Evolutionary conservation across 2,329 filamentous ascomycete genomes (phyloP).

Genomic region (Trichoderma sp.): DNA sequence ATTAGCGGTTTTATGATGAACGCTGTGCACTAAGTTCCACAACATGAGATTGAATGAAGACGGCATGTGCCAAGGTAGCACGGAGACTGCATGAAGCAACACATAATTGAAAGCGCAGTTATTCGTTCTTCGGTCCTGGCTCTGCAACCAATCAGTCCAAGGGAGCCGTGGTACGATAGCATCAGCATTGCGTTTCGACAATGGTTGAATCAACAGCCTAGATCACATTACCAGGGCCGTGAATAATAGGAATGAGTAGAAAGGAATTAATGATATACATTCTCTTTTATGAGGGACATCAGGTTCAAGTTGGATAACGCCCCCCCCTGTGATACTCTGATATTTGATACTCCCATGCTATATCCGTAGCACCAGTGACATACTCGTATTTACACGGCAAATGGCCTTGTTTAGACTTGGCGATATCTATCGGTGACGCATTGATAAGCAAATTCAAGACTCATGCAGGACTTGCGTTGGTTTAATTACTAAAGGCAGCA

Average conservation of each 20-base stretch:
- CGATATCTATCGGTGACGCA: neutral
- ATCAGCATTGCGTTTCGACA: neutral
- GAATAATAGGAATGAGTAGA: neutral
- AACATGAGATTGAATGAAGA: neutral
- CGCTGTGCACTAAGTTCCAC: neutral
- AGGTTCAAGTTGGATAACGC: neutral
- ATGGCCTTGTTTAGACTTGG: neutral
- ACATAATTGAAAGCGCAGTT: neutral
- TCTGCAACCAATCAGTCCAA: neutral
- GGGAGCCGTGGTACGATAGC: neutral
- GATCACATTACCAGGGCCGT: no score
- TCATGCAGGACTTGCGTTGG: neutral
- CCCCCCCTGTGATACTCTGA: neutral
- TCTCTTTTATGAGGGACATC: no score
- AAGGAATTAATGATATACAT: neutral
- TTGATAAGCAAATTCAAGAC: neutral
- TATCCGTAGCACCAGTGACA: neutral
- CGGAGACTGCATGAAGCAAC: neutral
- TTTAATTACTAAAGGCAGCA: neutral
- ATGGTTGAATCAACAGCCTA: neutral
- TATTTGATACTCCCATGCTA: neutral
- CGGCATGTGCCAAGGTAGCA: neutral
- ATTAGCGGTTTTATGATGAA: conserved; percentile 3
- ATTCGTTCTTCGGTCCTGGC: neutral
- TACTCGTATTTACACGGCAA: neutral